Conservation (phyloP, 768 basidiomycete species). For the Dacryopinax spathularia region DNA sequence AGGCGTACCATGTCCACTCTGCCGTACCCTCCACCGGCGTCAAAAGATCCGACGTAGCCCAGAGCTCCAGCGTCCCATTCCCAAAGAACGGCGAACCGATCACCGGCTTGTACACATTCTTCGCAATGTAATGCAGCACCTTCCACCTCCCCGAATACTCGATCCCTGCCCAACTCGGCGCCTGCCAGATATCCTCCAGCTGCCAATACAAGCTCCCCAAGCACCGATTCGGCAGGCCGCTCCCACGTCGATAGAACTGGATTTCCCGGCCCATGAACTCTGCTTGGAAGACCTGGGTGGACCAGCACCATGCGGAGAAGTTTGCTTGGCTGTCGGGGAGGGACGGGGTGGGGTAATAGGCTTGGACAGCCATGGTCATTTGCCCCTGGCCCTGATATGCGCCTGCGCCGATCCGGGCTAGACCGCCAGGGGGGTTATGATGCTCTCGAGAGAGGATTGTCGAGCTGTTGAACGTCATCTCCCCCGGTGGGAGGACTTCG, state of each 20-base stretch:
- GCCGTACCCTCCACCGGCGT: constrained; percentile 33
- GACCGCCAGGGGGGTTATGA: constrained; percentile 39
- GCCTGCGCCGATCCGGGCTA: constrained; percentile 43
- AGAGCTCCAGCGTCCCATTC: constrained; percentile 34
- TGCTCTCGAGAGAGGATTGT: constrained; percentile 44
- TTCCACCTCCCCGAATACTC: constrained; percentile 50
- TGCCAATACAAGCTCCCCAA: constrained; percentile 47
- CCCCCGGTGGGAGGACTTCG: constrained; percentile 39
- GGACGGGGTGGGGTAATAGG: constrained; percentile 42
- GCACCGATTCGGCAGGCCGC: constrained; percentile 43
- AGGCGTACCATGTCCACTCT: constrained; percentile 45
- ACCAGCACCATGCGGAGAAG: constrained; percentile 51
- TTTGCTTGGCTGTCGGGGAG: constrained; percentile 40
- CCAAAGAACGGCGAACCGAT: constrained; percentile 44
- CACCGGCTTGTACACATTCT: constrained; percentile 34
- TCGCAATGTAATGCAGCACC: constrained; percentile 39
- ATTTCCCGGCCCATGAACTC: constrained; percentile 47
- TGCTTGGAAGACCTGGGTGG: constrained; percentile 46
- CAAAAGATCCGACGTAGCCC: constrained; percentile 41
- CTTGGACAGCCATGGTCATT: constrained; percentile 37
- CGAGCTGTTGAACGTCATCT: constrained; percentile 45
- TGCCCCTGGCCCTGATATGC: constrained; percentile 38
- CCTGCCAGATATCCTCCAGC: constrained; percentile 49
- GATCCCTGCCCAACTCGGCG: constrained; percentile 35
- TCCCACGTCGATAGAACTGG: constrained; percentile 46